phyloP scores from a whole-genome alignment of 2,329 filamentous ascomycete species.

The Penicillium capsulatum region DNA sequence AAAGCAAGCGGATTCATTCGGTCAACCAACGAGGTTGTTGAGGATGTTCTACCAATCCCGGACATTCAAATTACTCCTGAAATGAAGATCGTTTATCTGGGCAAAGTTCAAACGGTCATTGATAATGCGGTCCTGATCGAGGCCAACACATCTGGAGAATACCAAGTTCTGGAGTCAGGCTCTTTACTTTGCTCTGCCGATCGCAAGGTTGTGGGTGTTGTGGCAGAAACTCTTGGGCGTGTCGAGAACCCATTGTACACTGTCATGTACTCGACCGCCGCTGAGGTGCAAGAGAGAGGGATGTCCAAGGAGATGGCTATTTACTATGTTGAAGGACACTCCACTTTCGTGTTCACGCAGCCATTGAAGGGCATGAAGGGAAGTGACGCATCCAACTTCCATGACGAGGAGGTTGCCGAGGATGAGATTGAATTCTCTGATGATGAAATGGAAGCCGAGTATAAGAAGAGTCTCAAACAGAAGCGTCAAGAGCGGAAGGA shows the following conservation, averaged over 20 bases:
- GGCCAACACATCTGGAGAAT: constrained; percentile 72
- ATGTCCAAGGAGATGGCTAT: constrained; percentile 66
- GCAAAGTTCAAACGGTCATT: constrained; percentile 70
- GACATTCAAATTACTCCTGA: constrained; percentile 72
- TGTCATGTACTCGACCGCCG: constrained; percentile 65
- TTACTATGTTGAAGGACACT: constrained; percentile 75
- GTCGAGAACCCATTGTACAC: constrained; percentile 84
- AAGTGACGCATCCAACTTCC: constrained; percentile 88
- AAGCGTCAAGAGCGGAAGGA: constrained; percentile 57
- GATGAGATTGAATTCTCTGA: constrained; percentile 95
- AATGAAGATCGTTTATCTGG: constrained; percentile 72
- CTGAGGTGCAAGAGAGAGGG: constrained; percentile 64
- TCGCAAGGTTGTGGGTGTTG: constrained; percentile 69
- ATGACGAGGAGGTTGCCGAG: constrained; percentile 82
- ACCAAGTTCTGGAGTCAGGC: constrained; percentile 76
- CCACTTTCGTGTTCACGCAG: constrained; percentile 81
- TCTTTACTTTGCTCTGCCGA: constrained; percentile 77
- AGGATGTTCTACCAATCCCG: constrained; percentile 66
- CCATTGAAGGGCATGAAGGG: constrained; percentile 74
- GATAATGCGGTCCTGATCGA: constrained; percentile 75
- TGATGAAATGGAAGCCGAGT: constrained; percentile 86
- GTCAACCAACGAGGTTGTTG: constrained; percentile 73
- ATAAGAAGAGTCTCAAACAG: constrained; percentile 65
- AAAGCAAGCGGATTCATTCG: constrained; percentile 54
- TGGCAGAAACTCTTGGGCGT: constrained; percentile 81